Base-by-base conservation (phyloP, 2,329 filamentous ascomycete species). In the Thermoascus crustaceus region DNA sequence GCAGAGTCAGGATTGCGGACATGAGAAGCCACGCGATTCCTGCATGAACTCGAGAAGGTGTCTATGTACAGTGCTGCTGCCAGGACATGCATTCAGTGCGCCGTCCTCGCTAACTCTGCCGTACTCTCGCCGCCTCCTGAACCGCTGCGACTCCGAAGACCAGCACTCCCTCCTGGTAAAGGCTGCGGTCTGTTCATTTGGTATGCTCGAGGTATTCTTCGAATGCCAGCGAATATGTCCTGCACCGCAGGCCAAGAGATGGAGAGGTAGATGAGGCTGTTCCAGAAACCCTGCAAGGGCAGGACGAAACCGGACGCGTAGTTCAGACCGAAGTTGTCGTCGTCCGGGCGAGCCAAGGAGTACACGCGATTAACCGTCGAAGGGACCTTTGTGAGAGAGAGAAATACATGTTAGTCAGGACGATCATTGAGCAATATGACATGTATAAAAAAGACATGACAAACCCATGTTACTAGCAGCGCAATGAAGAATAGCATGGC, bases 281-380 rank as follows among this genome's bases (percentile, higher is more conserved):
- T 93, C 84, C 85, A 91, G 50, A 88, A 83, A 0, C 85, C 85
- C 54, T 93, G 85, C 0, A 87, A 69, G 0, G 85, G 85, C 6
- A 93, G 69, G 1, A 91, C 84, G 25, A 85, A 71, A 0, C 82
- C 78, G 14, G 81, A 80, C 44, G 79, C 73, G 44, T 82, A 77
- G 48, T 85, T 78, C 16, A 91, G 72, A 0, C 70, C 64, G 18
- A 78, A 70, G 9, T 67, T 71, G 0, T 71, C 60, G 3, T 68
- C 39, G 17, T 71, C 60, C 0, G 69, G 64, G 49, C 81, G 67
- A 6, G 78, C 67, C 10, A 87, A 67, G 3, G 76, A 76, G 58
- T 82, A 87, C 10, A 88, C 73, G 7, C 85, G 73, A 55, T 93
- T 91, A 40, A 81, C 72, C 14, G 79, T 84, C 1, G 82, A 87